Evolutionary conservation across 768 basidiomycete genomes (phyloP), one percentile per base, ranked within the genome.

Genomic region (Kwoniella heveanensis): DNA sequence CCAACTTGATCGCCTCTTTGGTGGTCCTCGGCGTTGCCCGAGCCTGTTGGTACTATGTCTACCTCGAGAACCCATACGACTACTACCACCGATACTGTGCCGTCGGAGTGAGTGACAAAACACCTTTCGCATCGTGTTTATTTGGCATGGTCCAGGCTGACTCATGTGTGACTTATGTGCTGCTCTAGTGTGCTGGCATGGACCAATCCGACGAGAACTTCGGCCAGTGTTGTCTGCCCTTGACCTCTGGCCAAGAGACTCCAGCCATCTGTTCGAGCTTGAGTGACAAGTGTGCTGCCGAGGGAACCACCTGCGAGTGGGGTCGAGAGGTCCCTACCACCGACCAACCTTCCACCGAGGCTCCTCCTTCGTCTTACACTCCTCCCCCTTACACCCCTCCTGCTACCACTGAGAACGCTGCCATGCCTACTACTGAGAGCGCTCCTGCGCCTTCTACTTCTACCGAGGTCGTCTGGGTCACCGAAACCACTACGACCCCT

Each of bases 41-140:
- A 48, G 69, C 63, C 15, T 71, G 69, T 44, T 67, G 50, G 36
- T 71, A 71, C 51, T 67, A 57, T 37, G 46, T 57, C 32, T 71
- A 67, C 51, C 66, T 67, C 19, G 69, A 71, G 44, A 62, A 57
- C 26, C 69, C 69, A 21, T 46, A 65, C 30, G 52, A 62, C 25
- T 67, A 62, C 49, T 65, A 52, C 36, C 30, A 67, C 30, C 32
- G 69, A 50, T 60, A 47, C 44, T 62, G 64, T 44, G 37, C 32
- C 6, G 56, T 47, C 24, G 62, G 64, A 12, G 69, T 71, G 52
- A 68, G 69, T 53, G 52, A 21, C n/a, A 48, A 5, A n/a, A 19
- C 50, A 24, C 13, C 54, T 55, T n/a, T n/a, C n/a, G n/a, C n/a
- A n/a, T n/a, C n/a, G n/a, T n/a, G n/a, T n/a, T n/a, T n/a, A n/a